These are phyloP conservation scores for Chrysoporthe cubensis DNA, from an alignment of 2,329 filamentous ascomycete species.

Conservation along the genomic window DNA sequence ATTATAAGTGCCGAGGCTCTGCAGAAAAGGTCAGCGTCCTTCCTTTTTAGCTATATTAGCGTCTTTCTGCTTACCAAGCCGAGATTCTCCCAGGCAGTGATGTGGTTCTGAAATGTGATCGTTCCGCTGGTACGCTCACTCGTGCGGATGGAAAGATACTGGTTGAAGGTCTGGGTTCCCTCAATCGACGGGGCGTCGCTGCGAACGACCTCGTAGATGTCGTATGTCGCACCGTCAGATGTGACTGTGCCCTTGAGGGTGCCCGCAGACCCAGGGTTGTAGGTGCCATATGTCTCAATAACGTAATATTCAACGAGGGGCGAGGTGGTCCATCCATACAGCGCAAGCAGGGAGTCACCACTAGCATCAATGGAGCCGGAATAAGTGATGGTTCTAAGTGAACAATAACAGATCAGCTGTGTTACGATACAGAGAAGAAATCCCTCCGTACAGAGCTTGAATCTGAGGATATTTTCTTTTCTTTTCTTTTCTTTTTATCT, in stretches of 20 bases:
- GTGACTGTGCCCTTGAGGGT: conserved; percentile 29
- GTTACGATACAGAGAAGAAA: neutral
- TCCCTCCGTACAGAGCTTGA: no score
- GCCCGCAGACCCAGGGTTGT: conserved; percentile 29
- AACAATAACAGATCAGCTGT: neutral
- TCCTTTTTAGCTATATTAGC: neutral
- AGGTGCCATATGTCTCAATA: conserved; percentile 34
- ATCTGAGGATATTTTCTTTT: neutral
- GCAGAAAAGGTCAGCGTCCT: neutral
- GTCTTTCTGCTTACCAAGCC: conserved; percentile 36
- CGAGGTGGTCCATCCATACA: conserved; percentile 40
- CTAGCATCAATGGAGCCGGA: conserved; percentile 12
- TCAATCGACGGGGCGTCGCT: conserved; percentile 43
- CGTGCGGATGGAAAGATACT: conserved; percentile 49
- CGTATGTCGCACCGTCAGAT: conserved; percentile 31
- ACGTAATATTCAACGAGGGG: conserved; percentile 38
- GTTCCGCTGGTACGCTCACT: conserved; percentile 49
- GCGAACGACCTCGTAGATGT: conserved; percentile 31
- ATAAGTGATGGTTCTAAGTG: conserved; percentile 14
- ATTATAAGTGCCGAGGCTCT: conserved; percentile 45
- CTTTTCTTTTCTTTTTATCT: no score
- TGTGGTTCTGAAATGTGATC: conserved; percentile 49
- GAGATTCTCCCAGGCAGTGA: conserved; percentile 48
- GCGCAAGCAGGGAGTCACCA: conserved; percentile 19
- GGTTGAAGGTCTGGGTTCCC: conserved; percentile 47